Evolutionary conservation across 345 rosid species (phyloP).

Genomic region (Raphanus sativus): DNA sequence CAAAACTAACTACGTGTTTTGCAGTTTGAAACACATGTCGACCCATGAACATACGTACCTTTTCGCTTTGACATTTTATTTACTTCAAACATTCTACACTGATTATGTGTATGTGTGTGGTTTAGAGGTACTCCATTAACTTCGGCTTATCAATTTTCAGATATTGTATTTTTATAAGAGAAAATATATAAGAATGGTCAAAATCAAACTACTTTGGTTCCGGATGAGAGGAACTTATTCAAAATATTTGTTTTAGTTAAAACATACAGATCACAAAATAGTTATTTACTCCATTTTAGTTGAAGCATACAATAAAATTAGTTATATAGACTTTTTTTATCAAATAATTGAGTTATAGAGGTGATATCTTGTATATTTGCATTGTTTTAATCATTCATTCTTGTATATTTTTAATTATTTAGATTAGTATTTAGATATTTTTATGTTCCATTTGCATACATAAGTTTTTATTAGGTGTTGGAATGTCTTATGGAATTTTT

Average conservation of each 20-base stretch:
- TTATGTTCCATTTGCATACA: no score
- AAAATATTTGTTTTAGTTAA: neutral
- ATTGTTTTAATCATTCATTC: no score
- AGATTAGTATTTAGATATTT: no score
- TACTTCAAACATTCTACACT: neutral
- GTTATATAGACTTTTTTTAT: neutral
- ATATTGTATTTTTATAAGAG: neutral
- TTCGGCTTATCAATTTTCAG: neutral
- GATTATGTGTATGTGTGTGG: neutral
- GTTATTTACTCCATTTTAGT: neutral
- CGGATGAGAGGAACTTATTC: neutral
- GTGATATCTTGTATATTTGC: no score
- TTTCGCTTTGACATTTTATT: neutral
- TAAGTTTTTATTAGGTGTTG: no score
- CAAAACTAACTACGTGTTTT: constrained; percentile 24
- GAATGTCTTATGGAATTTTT: no score
- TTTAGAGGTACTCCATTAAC: neutral
- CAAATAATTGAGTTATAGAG: no score
- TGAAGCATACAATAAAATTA: neutral
- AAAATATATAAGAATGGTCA: neutral
- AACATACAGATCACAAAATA: neutral
- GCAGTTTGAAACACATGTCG: constrained; percentile 26
- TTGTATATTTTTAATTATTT: no score
- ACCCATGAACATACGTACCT: neutral
- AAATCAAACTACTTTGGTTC: neutral